A percentile compares a stretch with the other conserved stretches of the same genome.
These are phyloP conservation scores for Zopfia rhizophila DNA, from an alignment of 2,329 filamentous ascomycete species.

Conservation along the genomic window DNA sequence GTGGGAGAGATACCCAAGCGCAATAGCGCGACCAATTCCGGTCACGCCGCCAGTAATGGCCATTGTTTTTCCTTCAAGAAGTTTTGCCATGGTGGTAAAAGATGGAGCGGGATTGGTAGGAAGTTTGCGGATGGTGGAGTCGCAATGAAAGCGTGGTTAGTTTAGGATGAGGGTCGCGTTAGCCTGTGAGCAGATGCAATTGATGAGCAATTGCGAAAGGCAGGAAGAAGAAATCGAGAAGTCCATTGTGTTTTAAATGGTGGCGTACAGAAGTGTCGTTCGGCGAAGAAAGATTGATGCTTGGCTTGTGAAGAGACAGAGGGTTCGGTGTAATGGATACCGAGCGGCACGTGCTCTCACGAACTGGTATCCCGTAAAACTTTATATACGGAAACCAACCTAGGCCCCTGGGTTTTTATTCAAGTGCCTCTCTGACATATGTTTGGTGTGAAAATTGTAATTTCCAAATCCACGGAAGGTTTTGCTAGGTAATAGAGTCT, in stretches of 20 bases:
- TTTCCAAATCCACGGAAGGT: no score
- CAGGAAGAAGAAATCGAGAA: background rate
- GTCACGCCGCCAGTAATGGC: constrained; percentile 89
- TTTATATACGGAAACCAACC: no score
- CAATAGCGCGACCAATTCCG: constrained; percentile 87
- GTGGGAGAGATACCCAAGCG: constrained; percentile 79
- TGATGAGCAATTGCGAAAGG: background rate
- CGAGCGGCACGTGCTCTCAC: no score
- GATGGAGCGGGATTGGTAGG: background rate
- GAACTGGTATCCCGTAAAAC: no score
- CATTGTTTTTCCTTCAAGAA: constrained; percentile 79
- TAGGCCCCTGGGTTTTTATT: no score
- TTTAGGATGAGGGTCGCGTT: no score
- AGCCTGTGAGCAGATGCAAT: no score
- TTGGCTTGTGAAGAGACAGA: background rate
- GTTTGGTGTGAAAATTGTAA: no score
- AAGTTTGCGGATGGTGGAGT: no score
- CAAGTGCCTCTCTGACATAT: no score
- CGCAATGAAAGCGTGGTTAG: no score
- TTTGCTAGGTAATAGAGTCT: no score
- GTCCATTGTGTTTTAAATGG: constrained; percentile 8
- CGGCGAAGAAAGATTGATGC: background rate
- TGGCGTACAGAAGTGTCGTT: background rate
- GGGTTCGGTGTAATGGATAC: constrained; percentile 3
- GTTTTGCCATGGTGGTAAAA: constrained; percentile 39